Evolutionary conservation across 371 early-diverging fungal species (phyloP).

Genomic region (Mucor sp.): DNA sequence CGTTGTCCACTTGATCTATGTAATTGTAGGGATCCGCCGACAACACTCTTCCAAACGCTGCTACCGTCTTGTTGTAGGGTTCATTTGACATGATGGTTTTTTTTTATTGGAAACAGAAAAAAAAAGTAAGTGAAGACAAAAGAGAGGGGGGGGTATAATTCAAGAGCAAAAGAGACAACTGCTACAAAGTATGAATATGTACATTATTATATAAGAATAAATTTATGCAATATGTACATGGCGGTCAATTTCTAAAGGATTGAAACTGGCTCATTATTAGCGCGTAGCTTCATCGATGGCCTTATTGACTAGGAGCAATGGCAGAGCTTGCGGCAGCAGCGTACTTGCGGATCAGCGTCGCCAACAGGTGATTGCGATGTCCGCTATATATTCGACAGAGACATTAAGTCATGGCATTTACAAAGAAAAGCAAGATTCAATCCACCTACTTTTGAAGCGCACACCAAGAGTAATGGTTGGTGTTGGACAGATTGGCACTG

Average conservation of each 20-base stretch:
- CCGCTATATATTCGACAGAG: background rate
- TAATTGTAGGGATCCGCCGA: conserved; percentile 22
- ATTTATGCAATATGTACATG: conserved; percentile 3
- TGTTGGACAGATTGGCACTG: conserved; percentile 20
- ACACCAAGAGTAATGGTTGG: conserved; percentile 27
- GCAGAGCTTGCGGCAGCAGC: background rate
- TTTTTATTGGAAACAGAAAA: background rate
- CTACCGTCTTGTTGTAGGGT: conserved; percentile 4
- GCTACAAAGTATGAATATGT: background rate
- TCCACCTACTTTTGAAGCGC: conserved; percentile 28
- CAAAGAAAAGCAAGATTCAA: background rate
- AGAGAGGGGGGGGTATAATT: background rate
- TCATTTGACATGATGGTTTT: conserved; percentile 11
- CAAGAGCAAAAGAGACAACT: background rate
- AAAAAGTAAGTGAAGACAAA: background rate
- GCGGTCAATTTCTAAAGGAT: background rate
- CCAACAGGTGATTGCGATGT: background rate
- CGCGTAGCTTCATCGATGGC: background rate
- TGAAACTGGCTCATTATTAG: background rate
- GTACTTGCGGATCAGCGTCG: background rate
- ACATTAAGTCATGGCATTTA: background rate
- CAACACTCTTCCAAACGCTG: conserved; percentile 31
- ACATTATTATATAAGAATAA: background rate
- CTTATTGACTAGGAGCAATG: background rate
- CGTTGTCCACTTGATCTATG: conserved; percentile 34